Base-by-base conservation (phyloP, 2,329 filamentous ascomycete genomes). In the Myriosclerotinia curreyana region DNA sequence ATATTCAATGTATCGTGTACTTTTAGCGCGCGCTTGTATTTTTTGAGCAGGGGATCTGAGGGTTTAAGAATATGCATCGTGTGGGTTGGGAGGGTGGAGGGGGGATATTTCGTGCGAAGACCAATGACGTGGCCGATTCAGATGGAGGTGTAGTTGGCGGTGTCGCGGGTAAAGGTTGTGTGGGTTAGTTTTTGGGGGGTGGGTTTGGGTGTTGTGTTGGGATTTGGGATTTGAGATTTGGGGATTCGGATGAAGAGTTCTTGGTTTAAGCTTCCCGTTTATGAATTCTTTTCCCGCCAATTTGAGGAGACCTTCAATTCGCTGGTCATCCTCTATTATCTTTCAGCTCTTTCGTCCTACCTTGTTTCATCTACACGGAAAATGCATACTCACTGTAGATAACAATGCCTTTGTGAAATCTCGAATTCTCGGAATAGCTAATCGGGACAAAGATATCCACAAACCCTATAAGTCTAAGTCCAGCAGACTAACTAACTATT, bases 1-100 rank as follows among this genome's bases (percentile, higher is more conserved):
- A 66, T 60, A 61, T 66, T 59, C 38, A 66, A 50, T 12, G 63
- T 63, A 48, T 66, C 65, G 38, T 66, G 63, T 46, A 65, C 63
- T 49, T 65, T 66, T 50, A 66, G 52, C 17, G 65, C 63, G 7
- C 40, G 63, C 51, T 63, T 66, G 60, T 65, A 63, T 38, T 52
- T 63, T 42, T 66, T 66, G 2, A 65, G 25, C 15, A 65, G 28
- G 22, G 59, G 22, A 51, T 66, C 65, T 31, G 55, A 44, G 11
- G 46, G 59, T 51, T 66, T 66, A 15, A 60, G 63, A n/a, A 66
- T 42, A 9, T 63, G 53, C 31, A 65, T 65, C 28, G 59, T 63
- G 55, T 65, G 64, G 54, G 54, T 48, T 53, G 63, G 3, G 6
- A 66, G 59, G 12, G 22, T 20, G 50, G 63, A 58, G 7, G 20